A percentile compares a stretch with the other conserved stretches of the same genome.
phyloP scores from a whole-genome alignment of 2,329 filamentous ascomycete species.

The Paradendryphiella salina region DNA sequence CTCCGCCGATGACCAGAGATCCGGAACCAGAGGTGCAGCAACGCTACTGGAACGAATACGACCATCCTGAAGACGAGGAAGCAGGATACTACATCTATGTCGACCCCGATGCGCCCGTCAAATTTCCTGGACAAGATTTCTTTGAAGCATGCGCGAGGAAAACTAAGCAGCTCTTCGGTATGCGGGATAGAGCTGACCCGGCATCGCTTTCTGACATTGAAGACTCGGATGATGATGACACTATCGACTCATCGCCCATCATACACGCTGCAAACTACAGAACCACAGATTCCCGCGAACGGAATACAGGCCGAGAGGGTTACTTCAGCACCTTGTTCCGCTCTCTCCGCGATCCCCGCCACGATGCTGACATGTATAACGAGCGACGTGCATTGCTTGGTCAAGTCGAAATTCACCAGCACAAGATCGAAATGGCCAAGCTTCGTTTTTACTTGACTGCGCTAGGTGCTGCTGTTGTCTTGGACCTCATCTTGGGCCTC shows the following conservation, averaged over 20 bases:
- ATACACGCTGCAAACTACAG: conserved; percentile 54
- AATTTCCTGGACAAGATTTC: conserved; percentile 66
- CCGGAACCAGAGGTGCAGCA: conserved; percentile 27
- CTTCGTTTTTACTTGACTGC: conserved; percentile 52
- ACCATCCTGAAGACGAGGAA: conserved; percentile 68
- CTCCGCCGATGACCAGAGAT: conserved; percentile 25
- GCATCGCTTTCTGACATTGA: conserved; percentile 42
- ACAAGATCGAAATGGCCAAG: conserved; percentile 43
- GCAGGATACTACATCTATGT: conserved; percentile 74
- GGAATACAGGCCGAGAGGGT: conserved; percentile 16
- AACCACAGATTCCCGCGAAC: conserved; percentile 22
- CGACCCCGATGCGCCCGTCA: conserved; percentile 65
- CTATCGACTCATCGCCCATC: conserved; percentile 45
- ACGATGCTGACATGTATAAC: conserved; percentile 51
- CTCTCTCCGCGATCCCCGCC: conserved; percentile 29
- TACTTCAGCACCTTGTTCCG: conserved; percentile 42
- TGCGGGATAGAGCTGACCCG: conserved; percentile 26
- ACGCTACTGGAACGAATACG: conserved; percentile 84
- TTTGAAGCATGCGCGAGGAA: conserved; percentile 51
- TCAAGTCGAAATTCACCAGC: conserved; percentile 38
- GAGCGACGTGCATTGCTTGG: conserved; percentile 55
- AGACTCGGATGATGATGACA: conserved; percentile 57
- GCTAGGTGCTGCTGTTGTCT: conserved; percentile 62
- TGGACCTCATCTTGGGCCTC: conserved; percentile 66
- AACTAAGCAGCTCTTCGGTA: conserved; percentile 32